Base-by-base conservation (phyloP, 2,329 filamentous ascomycete genomes). In the Arachnomyces sp. region DNA sequence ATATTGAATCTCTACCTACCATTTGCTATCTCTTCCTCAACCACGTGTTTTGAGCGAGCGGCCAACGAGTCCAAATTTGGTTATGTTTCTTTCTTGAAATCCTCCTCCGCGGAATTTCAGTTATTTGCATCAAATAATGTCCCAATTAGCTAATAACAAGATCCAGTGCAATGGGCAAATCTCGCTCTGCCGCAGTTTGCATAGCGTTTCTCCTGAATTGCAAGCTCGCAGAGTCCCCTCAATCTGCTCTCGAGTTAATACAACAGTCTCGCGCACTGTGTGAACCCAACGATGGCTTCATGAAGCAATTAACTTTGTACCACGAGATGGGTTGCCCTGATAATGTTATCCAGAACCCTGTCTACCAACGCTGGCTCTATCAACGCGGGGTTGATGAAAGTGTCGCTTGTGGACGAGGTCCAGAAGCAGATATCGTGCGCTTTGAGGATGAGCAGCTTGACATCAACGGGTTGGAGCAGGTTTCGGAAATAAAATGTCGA, bases 281-380 rank as follows among this genome's bases (percentile, higher is more conserved):
- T 45, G 86, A 94, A 56, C 92, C 92, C 3, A 98, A 98, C 59
- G 69, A 78, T 25, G 90, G 89, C 18, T 98, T 98, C 72, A 88
- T 90, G 80, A 70, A 78, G 37, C 92, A 98, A 63, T 74, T 98
- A 4, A 73, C 83, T 50, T 70, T 96, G 39, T 98, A 90, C 72
- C 84, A 87, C 69, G 71, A 82, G 49, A 95, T 95, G 86, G 80
- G 80, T 34, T 90, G 82, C 50, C 86, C 89, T 1, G 75, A 70
- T 15, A 72, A 79, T 47, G 68, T 85, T 38, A 82, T 84, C 47
- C 67, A 72, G 7, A 75, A 88, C 34, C 83, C 86, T 1, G 66
- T 75, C 11, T 98, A 96, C 63, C 86, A 92, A 61, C 78, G 87
- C 40, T 86, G 81, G 80, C 61, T 84, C 6, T 86, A 82, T 54